Base-by-base conservation (phyloP, 257 asterid genomes). In the Craterostigma plantagineum region DNA sequence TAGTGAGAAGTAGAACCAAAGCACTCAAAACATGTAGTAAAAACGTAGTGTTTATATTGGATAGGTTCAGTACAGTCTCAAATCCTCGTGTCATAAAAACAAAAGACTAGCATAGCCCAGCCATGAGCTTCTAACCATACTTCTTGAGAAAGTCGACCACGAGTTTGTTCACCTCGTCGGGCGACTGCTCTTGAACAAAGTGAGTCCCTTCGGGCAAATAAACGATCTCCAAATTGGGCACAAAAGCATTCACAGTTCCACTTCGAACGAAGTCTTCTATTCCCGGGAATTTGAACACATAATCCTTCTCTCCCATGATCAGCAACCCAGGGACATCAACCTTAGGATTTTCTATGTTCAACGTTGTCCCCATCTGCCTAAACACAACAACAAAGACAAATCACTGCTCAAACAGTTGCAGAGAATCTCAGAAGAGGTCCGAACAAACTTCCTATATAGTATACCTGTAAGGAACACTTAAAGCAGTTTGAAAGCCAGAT, bases 401-500 rank as follows among this genome's bases (percentile, higher is more conserved):
- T 15, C n/a, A 38, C 8, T 7, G 8, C 15, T 7, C 39, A 35
- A 7, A 23, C n/a, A n/a, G n/a, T n/a, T n/a, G n/a, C n/a, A n/a
- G n/a, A n/a, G n/a, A n/a, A n/a, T n/a, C n/a, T n/a, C n/a, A n/a
- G n/a, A n/a, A n/a, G n/a, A n/a, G n/a, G 6, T 18, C 9, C 13
- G 18, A 23, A 23, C 15, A 42, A 23, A 23, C 30, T 23, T 23
- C 30, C 4, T 23, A 23, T 23, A 1, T 11, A 38, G 33, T 16
- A 11, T 12, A 79, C 92, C 95, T 75, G 46, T 82, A 82, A 35
- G 95, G 82, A 50, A 75, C 76, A 60, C 70, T 73, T 60, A 82
- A 46, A 3, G 92, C 80, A 14, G 77, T 72, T 45, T 27, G 54
- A 45, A 75, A 82, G 34, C 95, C 92, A 0, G 92, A 82, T 33